Evolutionary conservation across 1,284 basidiomycete genomes (phyloP).

Genomic region (Sporisorium graminicola): DNA sequence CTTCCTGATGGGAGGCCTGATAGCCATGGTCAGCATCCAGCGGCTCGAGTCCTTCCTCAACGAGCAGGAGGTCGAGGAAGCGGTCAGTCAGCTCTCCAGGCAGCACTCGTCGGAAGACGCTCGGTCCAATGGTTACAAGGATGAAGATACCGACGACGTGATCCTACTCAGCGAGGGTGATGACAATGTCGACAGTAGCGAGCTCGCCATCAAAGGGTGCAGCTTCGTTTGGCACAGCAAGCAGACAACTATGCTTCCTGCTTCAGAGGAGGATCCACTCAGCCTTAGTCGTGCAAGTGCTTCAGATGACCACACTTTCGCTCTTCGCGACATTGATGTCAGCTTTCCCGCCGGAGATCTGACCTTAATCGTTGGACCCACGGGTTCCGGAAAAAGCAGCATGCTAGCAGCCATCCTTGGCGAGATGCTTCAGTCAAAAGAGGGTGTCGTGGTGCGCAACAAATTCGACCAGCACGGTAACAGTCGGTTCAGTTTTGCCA

Average conservation of each 20-base stretch:
- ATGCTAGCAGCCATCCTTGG: conserved; percentile 60
- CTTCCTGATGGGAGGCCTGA: conserved; percentile 50
- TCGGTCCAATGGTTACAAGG: conserved; percentile 72
- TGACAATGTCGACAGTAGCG: conserved; percentile 65
- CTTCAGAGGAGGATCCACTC: background rate
- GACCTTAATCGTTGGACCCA: conserved; percentile 56
- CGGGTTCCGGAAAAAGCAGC: conserved; percentile 64
- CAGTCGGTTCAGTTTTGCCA: conserved; percentile 56
- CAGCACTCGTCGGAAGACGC: background rate
- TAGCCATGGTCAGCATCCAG: conserved; percentile 78
- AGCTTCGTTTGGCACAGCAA: conserved; percentile 26
- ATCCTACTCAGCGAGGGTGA: conserved; percentile 76
- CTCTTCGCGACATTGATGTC: conserved; percentile 49
- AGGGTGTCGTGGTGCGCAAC: conserved; percentile 35
- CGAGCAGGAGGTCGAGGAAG: conserved; percentile 79
- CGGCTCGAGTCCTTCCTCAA: conserved; percentile 84
- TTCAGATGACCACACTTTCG: conserved; percentile 4
- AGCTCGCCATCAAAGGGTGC: conserved; percentile 26
- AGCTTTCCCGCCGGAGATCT: conserved; percentile 47
- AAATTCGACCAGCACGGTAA: conserved; percentile 51
- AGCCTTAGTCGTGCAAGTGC: background rate
- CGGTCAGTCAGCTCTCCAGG: conserved; percentile 34
- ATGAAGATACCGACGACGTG: conserved; percentile 41
- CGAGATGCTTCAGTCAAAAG: conserved; percentile 51
- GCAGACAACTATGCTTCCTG: conserved; percentile 9